Evolutionary conservation across 202 grass and related monocot species (phyloP), one percentile per base, ranked within the genome.

Genomic region (Carex arenaria): DNA sequence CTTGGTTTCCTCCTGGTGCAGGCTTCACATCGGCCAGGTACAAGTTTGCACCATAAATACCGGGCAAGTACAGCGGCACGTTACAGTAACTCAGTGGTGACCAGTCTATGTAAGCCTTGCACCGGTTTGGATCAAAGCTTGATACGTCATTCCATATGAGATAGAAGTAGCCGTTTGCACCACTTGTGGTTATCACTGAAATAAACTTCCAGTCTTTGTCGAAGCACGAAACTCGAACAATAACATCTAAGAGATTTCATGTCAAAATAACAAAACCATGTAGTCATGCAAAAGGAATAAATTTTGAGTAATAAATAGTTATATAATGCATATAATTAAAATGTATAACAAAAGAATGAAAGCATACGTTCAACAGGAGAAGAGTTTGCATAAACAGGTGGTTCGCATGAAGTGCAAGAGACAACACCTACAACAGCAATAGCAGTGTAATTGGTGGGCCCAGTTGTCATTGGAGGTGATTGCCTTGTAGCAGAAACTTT

Each of bases 371-470:
- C 53, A 51, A 95, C 75, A 20, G 93, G 93, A 7, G 93, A 89
- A n/a, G 93, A 82, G 26, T 95, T 0, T 71, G 36, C 90, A 85
- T 92, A 90, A 77, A 85, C 82, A 2, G 28, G 74, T 34, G 45
- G 66, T 54, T 57, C 85, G 90, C 90, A 92, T 11, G 86, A 61
- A 64, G 61, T 92, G 86, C 93, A 95, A 89, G 84, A 95, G 80
- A 95, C 65, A 43, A 84, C 62, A 62, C 90, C 93, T 82, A 87
- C 88, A 22, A 95, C 82, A 72, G 86, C 22, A 11, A 85, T 74
- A 18, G 52, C 23, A 36, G 45, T 77, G 73, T 77, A 57, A 59
- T 74, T 74, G 70, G 70, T 15, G 62, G 62, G 10, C 19, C 20
- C 22, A 7, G 0, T 53, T 74, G 42, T 42, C 40, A 12, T 30